These are phyloP conservation scores for Termitomyces sp. DNA, from an alignment of 768 basidiomycete genomes.

Conservation along the genomic window DNA sequence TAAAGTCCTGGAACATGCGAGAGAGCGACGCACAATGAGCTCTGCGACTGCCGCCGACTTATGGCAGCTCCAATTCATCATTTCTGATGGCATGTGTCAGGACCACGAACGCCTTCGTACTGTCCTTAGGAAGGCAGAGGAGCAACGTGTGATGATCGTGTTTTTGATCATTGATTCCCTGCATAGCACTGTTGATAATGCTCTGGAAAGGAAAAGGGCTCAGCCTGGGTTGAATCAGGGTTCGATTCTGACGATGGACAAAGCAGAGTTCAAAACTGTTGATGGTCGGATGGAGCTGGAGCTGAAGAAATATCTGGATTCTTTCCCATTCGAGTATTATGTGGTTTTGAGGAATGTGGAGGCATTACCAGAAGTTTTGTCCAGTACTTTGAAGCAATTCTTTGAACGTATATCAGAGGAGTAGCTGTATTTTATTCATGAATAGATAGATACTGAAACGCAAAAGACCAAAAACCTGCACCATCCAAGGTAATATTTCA, in stretches of 20 bases:
- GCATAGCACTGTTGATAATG: conserved; percentile 27
- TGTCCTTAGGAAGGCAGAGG: conserved; percentile 77
- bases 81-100: conserved; percentile 98
- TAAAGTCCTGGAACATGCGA: conserved; percentile 65
- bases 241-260: conserved; percentile 92
- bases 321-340: conserved; percentile 98
- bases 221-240: conserved; percentile 34
- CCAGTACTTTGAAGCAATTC: conserved; percentile 87
- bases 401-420: conserved; percentile 80
- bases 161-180: conserved; percentile 95
- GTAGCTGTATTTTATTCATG: conserved; percentile 19
- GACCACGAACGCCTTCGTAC: conserved; percentile 84
- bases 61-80: conserved; percentile 98
- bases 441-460: neutral
- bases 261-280: conserved; percentile 79
- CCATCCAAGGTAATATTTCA: too few relatives aligned
- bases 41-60: conserved; percentile 73
- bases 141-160: conserved; percentile 90
- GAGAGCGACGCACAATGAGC: conserved; percentile 56
- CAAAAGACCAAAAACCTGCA: neutral
- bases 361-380: conserved; percentile 84
- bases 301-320: conserved; percentile 86
- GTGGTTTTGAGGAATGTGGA: conserved; percentile 90
- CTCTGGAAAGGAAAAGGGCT: conserved; percentile 12
- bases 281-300: conserved; percentile 82